A percentile compares a stretch with the other conserved stretches of the same genome.
Evolutionary conservation across 2,329 filamentous ascomycete species (phyloP).

Genomic region (Epichloe amarillans): DNA sequence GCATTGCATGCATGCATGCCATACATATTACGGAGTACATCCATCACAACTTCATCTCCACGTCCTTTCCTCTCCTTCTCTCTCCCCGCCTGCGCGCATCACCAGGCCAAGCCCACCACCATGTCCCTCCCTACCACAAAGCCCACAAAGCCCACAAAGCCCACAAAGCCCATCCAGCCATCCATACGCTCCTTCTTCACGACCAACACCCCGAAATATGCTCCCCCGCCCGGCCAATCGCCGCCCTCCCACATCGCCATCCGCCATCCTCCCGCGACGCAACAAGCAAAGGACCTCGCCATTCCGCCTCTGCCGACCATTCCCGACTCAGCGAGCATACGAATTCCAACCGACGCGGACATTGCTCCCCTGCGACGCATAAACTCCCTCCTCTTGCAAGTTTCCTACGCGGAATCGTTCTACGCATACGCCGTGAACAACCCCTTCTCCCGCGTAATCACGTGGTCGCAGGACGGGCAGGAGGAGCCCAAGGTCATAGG

Average conservation of each 20-base stretch:
- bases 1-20: no score
- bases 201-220: constrained; percentile 27
- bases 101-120: constrained; percentile 5
- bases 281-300: constrained; percentile 13
- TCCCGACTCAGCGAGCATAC: constrained; percentile 38
- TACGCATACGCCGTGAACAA: constrained; percentile 40
- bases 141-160: no score
- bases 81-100: not conserved
- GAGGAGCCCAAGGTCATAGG: constrained; percentile 40
- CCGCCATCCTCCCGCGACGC: constrained; percentile 12
- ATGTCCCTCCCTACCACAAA: constrained; percentile 28
- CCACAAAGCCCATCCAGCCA: constrained; percentile 28
- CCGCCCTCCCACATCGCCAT: constrained; percentile 15
- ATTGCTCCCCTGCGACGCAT: constrained; percentile 48
- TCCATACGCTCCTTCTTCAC: constrained; percentile 53
- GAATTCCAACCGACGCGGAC: constrained; percentile 35
- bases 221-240: constrained; percentile 17
- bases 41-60: no score
- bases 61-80: no score
- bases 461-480: constrained; percentile 35
- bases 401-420: constrained; percentile 51
- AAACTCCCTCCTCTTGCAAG: constrained; percentile 50
- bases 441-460: constrained; percentile 46
- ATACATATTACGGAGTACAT: no score
- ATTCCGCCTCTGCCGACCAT: constrained; percentile 18